phyloP scores from a whole-genome alignment of 2,329 filamentous ascomycete genomes.

The Trichoderma sp. region DNA sequence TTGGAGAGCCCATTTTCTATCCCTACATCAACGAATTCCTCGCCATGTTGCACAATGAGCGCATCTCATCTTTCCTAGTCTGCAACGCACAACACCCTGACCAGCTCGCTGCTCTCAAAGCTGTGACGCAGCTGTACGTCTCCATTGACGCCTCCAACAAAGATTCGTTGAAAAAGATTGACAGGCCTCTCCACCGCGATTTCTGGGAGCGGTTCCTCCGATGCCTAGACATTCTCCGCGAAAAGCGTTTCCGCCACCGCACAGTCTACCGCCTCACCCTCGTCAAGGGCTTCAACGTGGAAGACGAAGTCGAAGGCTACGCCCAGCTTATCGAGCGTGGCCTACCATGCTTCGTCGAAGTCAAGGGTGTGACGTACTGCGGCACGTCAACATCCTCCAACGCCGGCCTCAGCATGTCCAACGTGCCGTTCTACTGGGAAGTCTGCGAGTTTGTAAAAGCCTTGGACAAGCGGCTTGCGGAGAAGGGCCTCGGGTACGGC shows the following conservation, averaged over 20 bases:
- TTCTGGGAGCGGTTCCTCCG: conserved; percentile 96
- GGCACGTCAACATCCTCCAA: conserved; percentile 83
- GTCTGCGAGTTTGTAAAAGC: conserved; percentile 79
- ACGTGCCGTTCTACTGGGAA: conserved; percentile 95
- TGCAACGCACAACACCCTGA: conserved; percentile 97
- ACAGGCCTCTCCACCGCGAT: conserved; percentile 88
- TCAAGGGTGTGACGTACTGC: conserved; percentile 97
- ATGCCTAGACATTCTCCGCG: conserved; percentile 85
- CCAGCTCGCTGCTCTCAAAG: conserved; percentile 76
- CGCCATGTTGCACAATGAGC: conserved; percentile 76
- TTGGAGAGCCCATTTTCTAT: conserved; percentile 98
- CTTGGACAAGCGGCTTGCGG: conserved; percentile 67
- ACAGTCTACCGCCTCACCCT: conserved; percentile 95
- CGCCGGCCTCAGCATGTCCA: conserved; percentile 92
- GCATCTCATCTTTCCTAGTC: conserved; percentile 91
- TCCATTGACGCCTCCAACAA: conserved; percentile 93
- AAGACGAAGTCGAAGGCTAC: conserved; percentile 89
- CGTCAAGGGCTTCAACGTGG: conserved; percentile 97
- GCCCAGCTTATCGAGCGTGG: conserved; percentile 84
- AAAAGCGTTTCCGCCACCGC: conserved; percentile 79
- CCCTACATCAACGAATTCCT: conserved; percentile 95
- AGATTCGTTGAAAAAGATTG: conserved; percentile 83
- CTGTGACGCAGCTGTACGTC: conserved; percentile 94
- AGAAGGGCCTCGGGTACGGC: conserved; percentile 76
- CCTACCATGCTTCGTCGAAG: conserved; percentile 87